These are phyloP conservation scores for Penstemon barbatus DNA, from an alignment of 257 asterid species.

Conservation along the genomic window DNA sequence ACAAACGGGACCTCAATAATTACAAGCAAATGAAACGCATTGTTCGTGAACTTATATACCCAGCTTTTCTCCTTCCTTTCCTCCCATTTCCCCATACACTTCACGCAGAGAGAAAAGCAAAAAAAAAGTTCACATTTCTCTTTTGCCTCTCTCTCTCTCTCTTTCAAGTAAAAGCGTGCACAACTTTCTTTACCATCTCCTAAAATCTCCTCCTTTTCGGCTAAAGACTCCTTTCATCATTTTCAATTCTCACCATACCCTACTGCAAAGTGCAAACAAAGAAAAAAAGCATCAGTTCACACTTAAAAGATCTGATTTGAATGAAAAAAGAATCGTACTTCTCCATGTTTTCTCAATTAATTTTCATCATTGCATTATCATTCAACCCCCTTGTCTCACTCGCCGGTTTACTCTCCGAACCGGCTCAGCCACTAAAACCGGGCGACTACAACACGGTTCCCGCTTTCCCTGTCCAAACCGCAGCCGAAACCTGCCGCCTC, in stretches of 20 bases:
- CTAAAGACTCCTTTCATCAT: conserved; percentile 6
- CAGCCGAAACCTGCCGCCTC: conserved; percentile 60
- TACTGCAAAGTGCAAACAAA: neutral
- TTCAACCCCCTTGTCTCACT: conserved; percentile 27
- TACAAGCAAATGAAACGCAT: conserved; percentile 13
- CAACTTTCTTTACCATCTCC: conserved; percentile 32
- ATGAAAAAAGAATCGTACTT: conserved; percentile 28
- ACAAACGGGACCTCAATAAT: conserved; percentile 3
- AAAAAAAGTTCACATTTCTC: conserved; percentile 18
- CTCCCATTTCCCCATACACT: conserved; percentile 2
- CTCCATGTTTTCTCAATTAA: neutral
- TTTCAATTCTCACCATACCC: conserved; percentile 18
- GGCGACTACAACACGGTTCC: conserved; percentile 86
- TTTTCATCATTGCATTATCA: conserved; percentile 19
- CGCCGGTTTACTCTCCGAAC: conserved; percentile 58
- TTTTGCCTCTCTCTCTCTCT: conserved; percentile 10
- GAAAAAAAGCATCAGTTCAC: neutral
- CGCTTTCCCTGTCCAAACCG: conserved; percentile 75
- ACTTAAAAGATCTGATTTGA: neutral
- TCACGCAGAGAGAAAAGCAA: neutral
- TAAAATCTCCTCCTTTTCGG: conserved; percentile 38
- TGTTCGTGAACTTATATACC: conserved; percentile 2
- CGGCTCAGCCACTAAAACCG: conserved; percentile 75
- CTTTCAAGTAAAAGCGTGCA: conserved; percentile 22
- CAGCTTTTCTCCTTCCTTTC: neutral